Base-by-base conservation (phyloP, 2,329 filamentous ascomycete species). In the Colletotrichum theobromicola region DNA sequence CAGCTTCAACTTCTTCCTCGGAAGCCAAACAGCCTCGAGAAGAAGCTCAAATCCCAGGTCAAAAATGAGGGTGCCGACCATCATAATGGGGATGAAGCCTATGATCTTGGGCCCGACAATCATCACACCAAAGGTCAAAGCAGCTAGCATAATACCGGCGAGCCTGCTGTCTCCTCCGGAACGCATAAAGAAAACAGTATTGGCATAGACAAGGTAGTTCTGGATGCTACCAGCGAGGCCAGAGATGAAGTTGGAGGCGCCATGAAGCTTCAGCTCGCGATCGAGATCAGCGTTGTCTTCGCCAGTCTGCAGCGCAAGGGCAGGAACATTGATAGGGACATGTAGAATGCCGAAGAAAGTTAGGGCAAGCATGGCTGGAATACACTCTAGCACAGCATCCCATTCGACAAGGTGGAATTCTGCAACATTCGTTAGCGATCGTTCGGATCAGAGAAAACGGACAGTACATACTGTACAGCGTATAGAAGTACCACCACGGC, bases 401-500 rank as follows among this genome's bases (percentile, higher is more conserved):
- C 95, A 98, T 78, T 96, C 91, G 4, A 98, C 94, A 28, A 93
- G 88, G 63, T 93, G 88, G 79, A 98, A 95, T 80, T 97, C 94
- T 97, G 75, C 1, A 24, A 21, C 4, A 26, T 10, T 24, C 7
- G 68, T 81, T 70, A 80, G 83, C 79, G 64, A 78, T 72, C 13
- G 60, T 46, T 0, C 34, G n/a, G 4, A 16, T 32, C 10, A 15
- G 34, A 46, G 7, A 15, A 13, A 37, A n/a, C 26, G 13, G 7
- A 34, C 18, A 21, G 18, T 18, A 86, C 92, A 89, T 88, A 96
- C 94, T 93, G 84, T 98, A 99, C 62, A 98, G 90, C 1, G 95
- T 97, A 85, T 98, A 99, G 80, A 99, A 99, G 82, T 97, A 95
- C 91, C 97, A 99, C 92, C 97, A 99, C 0, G 97, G 95, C 79